Evolutionary conservation across 2,329 filamentous ascomycete species (phyloP), one percentile per base, ranked within the genome.

Genomic region (Fusarium udum): DNA sequence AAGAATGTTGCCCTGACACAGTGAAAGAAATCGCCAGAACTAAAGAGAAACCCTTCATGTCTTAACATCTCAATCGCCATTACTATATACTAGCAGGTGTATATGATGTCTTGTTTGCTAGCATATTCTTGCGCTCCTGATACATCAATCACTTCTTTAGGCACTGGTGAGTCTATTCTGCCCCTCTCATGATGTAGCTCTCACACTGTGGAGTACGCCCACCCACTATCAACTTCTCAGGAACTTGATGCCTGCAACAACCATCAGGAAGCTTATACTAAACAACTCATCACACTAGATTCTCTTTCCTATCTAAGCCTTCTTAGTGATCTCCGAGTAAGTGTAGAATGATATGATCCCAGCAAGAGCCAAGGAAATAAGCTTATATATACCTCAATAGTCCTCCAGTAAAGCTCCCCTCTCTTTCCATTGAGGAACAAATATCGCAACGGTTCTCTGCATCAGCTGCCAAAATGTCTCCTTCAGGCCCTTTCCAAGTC

Each of bases 401-500:
- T 56, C 40, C 43, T 28, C 20, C 26, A 40, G 40, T 39, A 57
- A 37, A 52, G 40, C 43, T 34, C 49, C 28, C 51, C 51, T 64
- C 51, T 36, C 32, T 39, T 36, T 49, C 43, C 36, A 18, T 45
- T 39, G n/a, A 55, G 36, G 16, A 15, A 52, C 46, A 65, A 65
- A 15, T 55, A 56, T 40, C 34, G 37, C 34, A 22, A 37, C 20
- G 45, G n/a, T 34, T 28, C 28, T 45, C 48, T 56, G n/a, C 15
- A n/a, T 39, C 36, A 34, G 24, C 40, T 45, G 4, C 28, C 56
- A 46, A 11, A 24, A 83, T 82, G 81, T 53, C 73, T 52, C 63
- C 73, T 32, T 64, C 75, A 22, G 74, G 73, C 22, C 79, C 84
- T 8, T 88, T 86, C 62, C 71, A 82, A 20, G 83, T 85, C n/a